A percentile compares a stretch with the other conserved stretches of the same genome.
phyloP scores from a whole-genome alignment of 345 rosid genomes.

The Draba incana region DNA sequence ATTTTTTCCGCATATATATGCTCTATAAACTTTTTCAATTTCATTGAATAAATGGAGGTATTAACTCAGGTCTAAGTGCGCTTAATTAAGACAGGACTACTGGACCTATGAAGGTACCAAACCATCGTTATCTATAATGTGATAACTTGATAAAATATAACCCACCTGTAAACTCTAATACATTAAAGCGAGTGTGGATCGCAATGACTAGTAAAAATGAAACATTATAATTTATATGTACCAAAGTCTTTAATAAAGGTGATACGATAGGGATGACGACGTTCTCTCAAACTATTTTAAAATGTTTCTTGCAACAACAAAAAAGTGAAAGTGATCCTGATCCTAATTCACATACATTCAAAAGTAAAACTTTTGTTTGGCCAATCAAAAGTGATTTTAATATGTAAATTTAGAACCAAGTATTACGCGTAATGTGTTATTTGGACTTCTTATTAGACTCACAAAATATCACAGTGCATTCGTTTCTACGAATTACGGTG shows the following conservation, averaged over 20 bases:
- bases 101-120: conserved; percentile 9
- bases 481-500: background rate
- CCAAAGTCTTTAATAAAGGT: conserved; percentile 18
- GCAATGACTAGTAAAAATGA: background rate
- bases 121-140: conserved; percentile 5
- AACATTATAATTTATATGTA: background rate
- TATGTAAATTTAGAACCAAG: background rate
- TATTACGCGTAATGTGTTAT: background rate
- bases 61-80: conserved; percentile 3
- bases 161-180: conserved; percentile 4
- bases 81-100: background rate
- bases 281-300: conserved; percentile 7
- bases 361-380: too few relatives aligned
- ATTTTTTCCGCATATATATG: background rate
- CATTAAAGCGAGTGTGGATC: conserved; percentile 12
- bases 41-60: background rate
- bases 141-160: background rate
- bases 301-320: background rate
- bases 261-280: conserved; percentile 18
- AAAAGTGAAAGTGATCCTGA: background rate
- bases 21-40: background rate
- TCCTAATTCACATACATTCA: background rate
- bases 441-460: background rate
- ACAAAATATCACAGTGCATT: background rate
- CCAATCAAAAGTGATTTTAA: background rate